Evolutionary conservation across 1,284 basidiomycete species (phyloP).

Genomic region (Cutaneotrichosporon sp.): DNA sequence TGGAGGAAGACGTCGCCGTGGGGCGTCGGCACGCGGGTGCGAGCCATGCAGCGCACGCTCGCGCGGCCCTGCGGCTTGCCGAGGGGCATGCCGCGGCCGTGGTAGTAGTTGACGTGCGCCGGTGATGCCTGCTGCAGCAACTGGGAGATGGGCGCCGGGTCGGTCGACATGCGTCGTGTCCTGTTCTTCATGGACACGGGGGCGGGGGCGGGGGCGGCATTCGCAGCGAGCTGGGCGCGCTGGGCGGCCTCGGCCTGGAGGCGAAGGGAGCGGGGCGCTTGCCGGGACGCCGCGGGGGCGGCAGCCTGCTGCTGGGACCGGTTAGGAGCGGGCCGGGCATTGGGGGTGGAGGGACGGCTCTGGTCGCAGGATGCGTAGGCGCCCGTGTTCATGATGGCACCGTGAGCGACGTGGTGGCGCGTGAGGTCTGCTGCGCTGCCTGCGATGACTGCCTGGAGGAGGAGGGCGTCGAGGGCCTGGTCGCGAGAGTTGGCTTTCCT

Average conservation of each 20-base stretch:
- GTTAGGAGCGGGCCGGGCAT: constrained; percentile 22
- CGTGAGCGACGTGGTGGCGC: constrained; percentile 53
- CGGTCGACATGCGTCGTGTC: constrained; percentile 48
- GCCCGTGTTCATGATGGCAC: constrained; percentile 36
- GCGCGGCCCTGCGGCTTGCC: constrained; percentile 21
- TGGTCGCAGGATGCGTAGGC: constrained; percentile 51
- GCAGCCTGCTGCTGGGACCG: constrained; percentile 10
- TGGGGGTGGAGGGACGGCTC: constrained; percentile 39
- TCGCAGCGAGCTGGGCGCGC: background rate
- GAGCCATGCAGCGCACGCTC: constrained; percentile 74
- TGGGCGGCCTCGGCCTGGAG: constrained; percentile 23
- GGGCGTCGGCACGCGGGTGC: constrained; percentile 94
- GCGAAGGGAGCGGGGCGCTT: constrained; percentile 50
- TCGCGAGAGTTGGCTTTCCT: constrained; percentile 23
- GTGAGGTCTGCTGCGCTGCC: constrained; percentile 47
- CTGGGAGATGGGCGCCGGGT: constrained; percentile 46
- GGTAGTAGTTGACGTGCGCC: constrained; percentile 20
- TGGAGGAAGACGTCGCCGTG: constrained; percentile 94
- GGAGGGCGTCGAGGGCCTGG: constrained; percentile 44
- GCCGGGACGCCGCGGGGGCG: constrained; percentile 13
- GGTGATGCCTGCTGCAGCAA: constrained; percentile 42
- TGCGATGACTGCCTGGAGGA: constrained; percentile 50
- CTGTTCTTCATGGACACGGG: constrained; percentile 16
- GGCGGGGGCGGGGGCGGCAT: background rate
- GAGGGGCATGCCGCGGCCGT: constrained; percentile 20